Base-by-base conservation (phyloP, 352 stramenopile species). In the Pythium vanterpoolii region DNA sequence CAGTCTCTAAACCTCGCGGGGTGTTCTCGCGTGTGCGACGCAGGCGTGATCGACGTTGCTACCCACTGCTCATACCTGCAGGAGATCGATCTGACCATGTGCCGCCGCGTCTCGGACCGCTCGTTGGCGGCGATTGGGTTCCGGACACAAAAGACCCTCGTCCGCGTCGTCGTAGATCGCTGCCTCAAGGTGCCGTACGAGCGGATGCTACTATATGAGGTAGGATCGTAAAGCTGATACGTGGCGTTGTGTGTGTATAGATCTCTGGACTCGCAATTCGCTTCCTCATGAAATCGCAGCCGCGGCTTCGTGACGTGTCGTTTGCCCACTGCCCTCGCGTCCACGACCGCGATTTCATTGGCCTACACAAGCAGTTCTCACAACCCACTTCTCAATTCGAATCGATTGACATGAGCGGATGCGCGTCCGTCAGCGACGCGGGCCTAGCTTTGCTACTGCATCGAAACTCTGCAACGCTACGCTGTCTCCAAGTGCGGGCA, bases 41-140 rank as follows among this genome's bases (percentile, higher is more conserved):
- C 88, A 5, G 83, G 83, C 38, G 68, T 97, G 31, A 56, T 89
- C 14, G 80, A 77, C 1, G 61, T 97, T 8, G 79, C 74, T 1
- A 56, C 39, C n/a, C 68, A 86, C 52, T 89, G 79, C 49, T 39
- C 30, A 0, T 51, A 56, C 7, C 64, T 97, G 7, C 42, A 67
- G 33, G 64, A 69, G 10, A 57, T 97, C 16, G 80, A 96, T 62
- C 55, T 97, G 40, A 81, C 71, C 39, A 92, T 87, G 73, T 94
- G 89, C 46, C 83, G 90, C 46, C 70, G 79, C 1, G 60, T 96
- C 48, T 92, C 88, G 5, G 82, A 96, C 49, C 65, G 66, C 27
- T 79, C 84, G 13, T 67, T 90, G 1, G 64, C 84, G 7, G 77
- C 73, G 1, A 27, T 92, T n/a, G 77, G 69, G 10, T 53, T 84